A percentile compares a stretch with the other conserved stretches of the same genome.
Evolutionary conservation across 768 basidiomycete genomes (phyloP).

Genomic region (Xerocomellus amylosporus): DNA sequence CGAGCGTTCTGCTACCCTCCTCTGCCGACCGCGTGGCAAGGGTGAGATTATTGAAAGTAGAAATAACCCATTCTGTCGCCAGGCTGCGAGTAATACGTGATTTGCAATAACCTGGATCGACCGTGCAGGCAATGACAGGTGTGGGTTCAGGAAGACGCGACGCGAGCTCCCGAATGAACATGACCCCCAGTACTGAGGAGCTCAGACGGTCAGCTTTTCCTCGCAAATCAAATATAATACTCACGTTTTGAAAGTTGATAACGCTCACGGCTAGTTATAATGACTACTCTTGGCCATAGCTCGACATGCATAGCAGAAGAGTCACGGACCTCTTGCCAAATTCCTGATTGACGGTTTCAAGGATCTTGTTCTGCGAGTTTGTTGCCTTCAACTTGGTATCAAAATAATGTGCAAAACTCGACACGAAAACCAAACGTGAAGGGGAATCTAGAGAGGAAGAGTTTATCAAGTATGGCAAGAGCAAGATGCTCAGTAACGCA

Average conservation of each 20-base stretch:
- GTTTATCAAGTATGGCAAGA: constrained; percentile 33
- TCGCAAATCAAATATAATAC: neutral
- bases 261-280: constrained; percentile 10
- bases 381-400: neutral
- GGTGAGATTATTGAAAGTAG: constrained; percentile 8
- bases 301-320: neutral
- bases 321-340: constrained; percentile 22
- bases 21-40: constrained; percentile 31
- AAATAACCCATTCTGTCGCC: neutral
- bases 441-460: constrained; percentile 21
- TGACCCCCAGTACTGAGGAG: constrained; percentile 29
- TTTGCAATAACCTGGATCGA: constrained; percentile 36
- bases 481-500: constrained; percentile 32
- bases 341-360: constrained; percentile 24
- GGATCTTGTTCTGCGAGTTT: constrained; percentile 16
- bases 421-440: constrained; percentile 30
- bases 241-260: constrained; percentile 29
- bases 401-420: constrained; percentile 30
- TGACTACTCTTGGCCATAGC: neutral
- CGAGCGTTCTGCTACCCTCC: constrained; percentile 35
- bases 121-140: constrained; percentile 24
- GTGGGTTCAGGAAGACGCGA: constrained; percentile 23
- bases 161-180: constrained; percentile 35
- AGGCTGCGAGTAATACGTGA: constrained; percentile 26
- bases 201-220: neutral